Conservation (phyloP, 768 basidiomycete species). For the Kwoniella dendrophila region DNA sequence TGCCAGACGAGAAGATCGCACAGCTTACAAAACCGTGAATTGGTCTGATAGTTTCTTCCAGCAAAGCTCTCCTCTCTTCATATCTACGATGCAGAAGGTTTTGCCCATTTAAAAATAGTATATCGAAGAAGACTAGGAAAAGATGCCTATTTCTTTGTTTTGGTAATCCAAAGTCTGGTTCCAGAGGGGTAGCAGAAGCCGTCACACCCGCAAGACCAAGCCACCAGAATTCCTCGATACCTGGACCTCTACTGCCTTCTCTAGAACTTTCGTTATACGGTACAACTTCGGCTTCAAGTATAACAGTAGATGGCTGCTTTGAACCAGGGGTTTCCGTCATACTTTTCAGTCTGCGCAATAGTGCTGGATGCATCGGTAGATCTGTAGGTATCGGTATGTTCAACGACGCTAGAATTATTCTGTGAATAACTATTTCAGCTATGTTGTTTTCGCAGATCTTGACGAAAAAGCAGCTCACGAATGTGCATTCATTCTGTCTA, state of each 20-base stretch:
- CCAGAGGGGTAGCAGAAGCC: neutral
- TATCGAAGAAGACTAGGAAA: conserved; percentile 83
- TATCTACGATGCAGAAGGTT: conserved; percentile 67
- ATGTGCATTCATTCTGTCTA: conserved; percentile 72
- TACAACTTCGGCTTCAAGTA: conserved; percentile 87
- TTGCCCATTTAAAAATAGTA: conserved; percentile 69
- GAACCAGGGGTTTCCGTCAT: neutral
- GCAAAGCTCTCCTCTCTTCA: conserved; percentile 62
- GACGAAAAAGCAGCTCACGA: conserved; percentile 42
- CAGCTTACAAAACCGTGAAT: conserved; percentile 64
- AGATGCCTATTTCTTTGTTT: conserved; percentile 61
- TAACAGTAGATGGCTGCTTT: conserved; percentile 42
- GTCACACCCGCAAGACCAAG: conserved; percentile 43
- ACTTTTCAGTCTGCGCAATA: neutral
- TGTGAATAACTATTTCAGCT: conserved; percentile 32
- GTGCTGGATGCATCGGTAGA: conserved; percentile 14
- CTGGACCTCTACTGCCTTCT: conserved; percentile 47
- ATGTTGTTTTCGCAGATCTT: neutral
- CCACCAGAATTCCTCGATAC: conserved; percentile 70
- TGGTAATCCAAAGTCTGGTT: neutral
- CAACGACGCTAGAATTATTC: conserved; percentile 67
- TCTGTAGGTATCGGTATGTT: conserved; percentile 55
- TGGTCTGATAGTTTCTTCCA: conserved; percentile 64
- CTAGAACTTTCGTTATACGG: conserved; percentile 66
- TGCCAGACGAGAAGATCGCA: neutral